A percentile compares a stretch with the other conserved stretches of the same genome.
Conservation (phyloP, 78 protist genomes). For the Tieghemostelium lacteum region DNA sequence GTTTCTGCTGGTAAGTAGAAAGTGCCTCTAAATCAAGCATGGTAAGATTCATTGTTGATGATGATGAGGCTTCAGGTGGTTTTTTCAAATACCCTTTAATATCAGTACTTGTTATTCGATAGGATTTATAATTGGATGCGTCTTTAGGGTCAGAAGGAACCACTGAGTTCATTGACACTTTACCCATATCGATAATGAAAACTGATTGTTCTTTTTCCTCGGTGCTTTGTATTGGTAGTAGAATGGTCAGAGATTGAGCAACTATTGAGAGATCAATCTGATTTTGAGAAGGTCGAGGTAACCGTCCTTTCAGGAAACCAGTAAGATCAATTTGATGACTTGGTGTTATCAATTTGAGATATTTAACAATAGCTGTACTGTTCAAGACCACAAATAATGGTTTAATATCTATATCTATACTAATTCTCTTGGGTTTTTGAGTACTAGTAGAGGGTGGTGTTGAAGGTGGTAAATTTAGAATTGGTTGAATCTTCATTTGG, state of each 20-base stretch:
- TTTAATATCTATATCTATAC: constrained; percentile 35
- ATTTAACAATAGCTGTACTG: constrained; percentile 36
- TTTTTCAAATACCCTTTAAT: constrained; percentile 12
- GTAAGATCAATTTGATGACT: constrained; percentile 60
- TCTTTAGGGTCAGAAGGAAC: not conserved
- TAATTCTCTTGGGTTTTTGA: constrained; percentile 13
- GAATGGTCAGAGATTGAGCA: constrained; percentile 44
- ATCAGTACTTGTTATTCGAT: constrained; percentile 21
- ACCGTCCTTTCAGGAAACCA: constrained; percentile 9
- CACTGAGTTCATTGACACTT: constrained; percentile 11
- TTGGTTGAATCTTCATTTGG: constrained; percentile 35
- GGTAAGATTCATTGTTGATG: not conserved
- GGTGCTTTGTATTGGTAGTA: constrained; percentile 10
- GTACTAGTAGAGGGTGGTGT: not conserved
- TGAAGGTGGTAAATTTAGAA: not conserved
- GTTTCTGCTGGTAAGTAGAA: too few relatives aligned
- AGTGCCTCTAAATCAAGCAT: not conserved
- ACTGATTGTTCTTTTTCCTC: constrained; percentile 17
- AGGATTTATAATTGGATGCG: not conserved
- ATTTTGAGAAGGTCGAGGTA: not conserved
- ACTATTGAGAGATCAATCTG: constrained; percentile 12
- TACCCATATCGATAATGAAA: constrained; percentile 52
- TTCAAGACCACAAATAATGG: constrained; percentile 50
- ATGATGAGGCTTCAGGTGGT: constrained; percentile 18
- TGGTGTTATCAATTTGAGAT: constrained; percentile 48